Conservation (phyloP, 1,139 yeast genomes). For the Zygoascus sp. region DNA sequence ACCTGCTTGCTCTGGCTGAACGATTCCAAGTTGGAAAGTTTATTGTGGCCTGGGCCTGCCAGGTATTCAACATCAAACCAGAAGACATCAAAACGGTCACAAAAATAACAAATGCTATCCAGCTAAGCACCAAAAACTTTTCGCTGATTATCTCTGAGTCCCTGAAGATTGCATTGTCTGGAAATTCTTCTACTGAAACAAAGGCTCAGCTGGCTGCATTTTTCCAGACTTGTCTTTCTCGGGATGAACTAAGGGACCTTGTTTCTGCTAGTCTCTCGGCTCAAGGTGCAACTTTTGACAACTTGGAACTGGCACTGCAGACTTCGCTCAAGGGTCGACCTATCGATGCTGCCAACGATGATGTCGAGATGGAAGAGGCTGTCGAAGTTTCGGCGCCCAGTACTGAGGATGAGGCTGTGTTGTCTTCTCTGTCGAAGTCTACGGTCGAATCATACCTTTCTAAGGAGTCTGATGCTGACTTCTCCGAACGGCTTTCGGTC, state of each 20-base stretch:
- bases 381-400: slow-evolving; percentile 15
- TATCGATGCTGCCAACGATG: slow-evolving; percentile 15
- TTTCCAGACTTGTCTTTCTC: slow-evolving; percentile 35
- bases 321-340: slow-evolving; percentile 43
- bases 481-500: slow-evolving; percentile 40
- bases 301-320: slow-evolving; percentile 66
- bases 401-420: slow-evolving; percentile 6
- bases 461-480: slow-evolving; percentile 39
- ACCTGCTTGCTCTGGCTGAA: slow-evolving; percentile 26
- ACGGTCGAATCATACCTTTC: slow-evolving; percentile 39
- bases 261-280: slow-evolving; percentile 43
- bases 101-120: slow-evolving; percentile 3
- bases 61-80: slow-evolving; percentile 23
- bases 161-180: slow-evolving; percentile 2
- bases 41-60: slow-evolving; percentile 28
- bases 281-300: slow-evolving; percentile 43
- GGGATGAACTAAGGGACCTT: slow-evolving; percentile 37
- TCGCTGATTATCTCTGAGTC: neutral
- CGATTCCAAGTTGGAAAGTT: slow-evolving; percentile 32
- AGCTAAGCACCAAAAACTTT: slow-evolving; percentile 1
- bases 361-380: slow-evolving; percentile 23
- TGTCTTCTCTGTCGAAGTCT: slow-evolving; percentile 9
- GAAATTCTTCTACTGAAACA: slow-evolving; percentile 1
- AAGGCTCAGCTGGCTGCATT: slow-evolving; percentile 19
- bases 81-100: slow-evolving; percentile 20